Evolutionary conservation across 129 eudicot species (phyloP).

Genomic region (Rutidosis leptorrhynchoides): DNA sequence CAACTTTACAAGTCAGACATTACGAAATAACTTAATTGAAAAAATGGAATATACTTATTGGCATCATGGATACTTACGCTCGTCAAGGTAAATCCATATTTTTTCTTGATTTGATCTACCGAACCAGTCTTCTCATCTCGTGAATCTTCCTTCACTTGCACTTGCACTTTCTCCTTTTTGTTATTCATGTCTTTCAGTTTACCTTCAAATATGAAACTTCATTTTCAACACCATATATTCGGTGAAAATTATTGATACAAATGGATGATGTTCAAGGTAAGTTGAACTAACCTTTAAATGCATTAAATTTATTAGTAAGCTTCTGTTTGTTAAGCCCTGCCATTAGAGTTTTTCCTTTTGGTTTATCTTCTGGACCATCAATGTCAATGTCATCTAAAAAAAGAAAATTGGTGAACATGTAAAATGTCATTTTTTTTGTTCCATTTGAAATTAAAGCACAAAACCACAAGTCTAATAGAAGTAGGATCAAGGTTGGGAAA

Average conservation of each 20-base stretch:
- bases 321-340: conserved; percentile 69
- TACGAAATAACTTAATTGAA: not conserved
- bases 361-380: conserved; percentile 71
- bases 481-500: too few relatives aligned
- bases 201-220: conserved; percentile 39
- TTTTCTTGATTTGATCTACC: conserved; percentile 92
- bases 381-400: conserved; percentile 76
- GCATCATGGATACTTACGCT: conserved; percentile 45
- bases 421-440: not conserved
- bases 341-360: conserved; percentile 69
- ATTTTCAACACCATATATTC: not conserved
- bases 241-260: not conserved
- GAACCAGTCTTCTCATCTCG: conserved; percentile 62
- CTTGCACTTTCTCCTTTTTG: conserved; percentile 70
- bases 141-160: conserved; percentile 54
- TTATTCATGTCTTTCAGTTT: conserved; percentile 63
- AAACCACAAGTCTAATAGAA: too few relatives aligned
- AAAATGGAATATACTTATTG: not conserved
- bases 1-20: conserved; percentile 1
- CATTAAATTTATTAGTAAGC: conserved; percentile 66
- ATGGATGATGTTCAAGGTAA: conserved; percentile 3
- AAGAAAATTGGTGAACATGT: conserved; percentile 18
- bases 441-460: not conserved
- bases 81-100: conserved; percentile 69
- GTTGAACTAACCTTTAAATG: conserved; percentile 63